A percentile compares a stretch with the other conserved stretches of the same genome.
Conservation (phyloP, 2,329 filamentous ascomycete species). For the Aspergillus nomiae region DNA sequence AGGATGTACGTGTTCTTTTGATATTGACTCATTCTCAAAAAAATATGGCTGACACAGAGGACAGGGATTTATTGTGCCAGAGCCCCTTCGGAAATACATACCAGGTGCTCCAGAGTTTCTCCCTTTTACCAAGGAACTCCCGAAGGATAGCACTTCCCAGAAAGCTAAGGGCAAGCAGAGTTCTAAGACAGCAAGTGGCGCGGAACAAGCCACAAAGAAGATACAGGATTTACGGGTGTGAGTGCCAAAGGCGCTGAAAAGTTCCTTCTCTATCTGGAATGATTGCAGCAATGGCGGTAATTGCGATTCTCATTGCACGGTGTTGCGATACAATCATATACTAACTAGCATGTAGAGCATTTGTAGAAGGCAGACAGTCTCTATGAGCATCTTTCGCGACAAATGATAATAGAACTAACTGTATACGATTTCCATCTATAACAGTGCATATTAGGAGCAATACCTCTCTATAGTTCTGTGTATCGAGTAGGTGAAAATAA, state of each 20-base stretch:
- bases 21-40: background rate
- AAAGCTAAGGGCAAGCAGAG: conserved; percentile 52
- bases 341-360: background rate
- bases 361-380: background rate
- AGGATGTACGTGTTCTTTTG: conserved; percentile 61
- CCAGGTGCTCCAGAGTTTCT: conserved; percentile 88
- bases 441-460: background rate
- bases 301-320: background rate
- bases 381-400: background rate
- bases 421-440: background rate
- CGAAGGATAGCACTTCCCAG: conserved; percentile 69
- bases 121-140: conserved; percentile 81
- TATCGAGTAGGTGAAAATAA: background rate
- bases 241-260: conserved; percentile 1
- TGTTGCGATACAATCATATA: background rate
- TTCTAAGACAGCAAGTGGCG: conserved; percentile 27
- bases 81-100: conserved; percentile 84
- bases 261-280: background rate
- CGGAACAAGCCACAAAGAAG: conserved; percentile 42
- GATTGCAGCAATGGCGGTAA: background rate
- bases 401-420: background rate
- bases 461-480: background rate
- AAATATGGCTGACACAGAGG: conserved; percentile 21
- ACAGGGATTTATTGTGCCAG: conserved; percentile 76
- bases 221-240: conserved; percentile 45